Conservation (phyloP, 73 alveolate genomes). For the Blepharisma stoltei region DNA sequence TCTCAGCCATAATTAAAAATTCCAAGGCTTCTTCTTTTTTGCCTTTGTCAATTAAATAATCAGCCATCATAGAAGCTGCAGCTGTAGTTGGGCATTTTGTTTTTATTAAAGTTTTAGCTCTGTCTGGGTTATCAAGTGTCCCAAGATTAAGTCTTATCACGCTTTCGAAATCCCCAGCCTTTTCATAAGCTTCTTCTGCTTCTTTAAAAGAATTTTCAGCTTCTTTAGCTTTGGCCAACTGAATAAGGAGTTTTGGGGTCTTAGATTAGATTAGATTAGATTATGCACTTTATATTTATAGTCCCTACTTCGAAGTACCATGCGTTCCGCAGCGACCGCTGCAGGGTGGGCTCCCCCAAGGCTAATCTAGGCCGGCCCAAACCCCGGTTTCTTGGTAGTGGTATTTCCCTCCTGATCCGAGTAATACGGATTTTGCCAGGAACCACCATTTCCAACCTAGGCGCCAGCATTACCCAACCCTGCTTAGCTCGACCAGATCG, state of each 20-base stretch:
- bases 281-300: too few relatives aligned
- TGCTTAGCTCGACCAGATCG: too few relatives aligned
- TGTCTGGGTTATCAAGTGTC: slow-evolving; percentile 87
- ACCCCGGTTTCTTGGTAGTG: too few relatives aligned
- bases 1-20: slow-evolving; percentile 89
- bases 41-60: slow-evolving; percentile 90
- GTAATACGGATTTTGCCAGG: too few relatives aligned
- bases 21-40: slow-evolving; percentile 91
- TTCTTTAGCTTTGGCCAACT: slow-evolving; percentile 99
- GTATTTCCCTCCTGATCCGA: too few relatives aligned
- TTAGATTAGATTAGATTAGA: too few relatives aligned
- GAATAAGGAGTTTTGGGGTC: slow-evolving; percentile 94
- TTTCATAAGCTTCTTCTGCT: slow-evolving; percentile 95
- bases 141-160: slow-evolving; percentile 90
- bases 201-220: slow-evolving; percentile 86
- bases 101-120: slow-evolving; percentile 86
- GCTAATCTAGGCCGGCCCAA: too few relatives aligned
- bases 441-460: too few relatives aligned
- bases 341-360: too few relatives aligned
- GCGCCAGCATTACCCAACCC: too few relatives aligned
- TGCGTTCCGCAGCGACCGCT: too few relatives aligned
- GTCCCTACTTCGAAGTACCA: too few relatives aligned
- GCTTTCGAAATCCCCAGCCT: slow-evolving; percentile 95
- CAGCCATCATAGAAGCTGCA: slow-evolving; percentile 90
- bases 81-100: slow-evolving; percentile 85